A percentile compares a stretch with the other conserved stretches of the same genome.
These are phyloP conservation scores for Botryotinia narcissicola DNA, from an alignment of 2,329 filamentous ascomycete genomes.

Conservation along the genomic window DNA sequence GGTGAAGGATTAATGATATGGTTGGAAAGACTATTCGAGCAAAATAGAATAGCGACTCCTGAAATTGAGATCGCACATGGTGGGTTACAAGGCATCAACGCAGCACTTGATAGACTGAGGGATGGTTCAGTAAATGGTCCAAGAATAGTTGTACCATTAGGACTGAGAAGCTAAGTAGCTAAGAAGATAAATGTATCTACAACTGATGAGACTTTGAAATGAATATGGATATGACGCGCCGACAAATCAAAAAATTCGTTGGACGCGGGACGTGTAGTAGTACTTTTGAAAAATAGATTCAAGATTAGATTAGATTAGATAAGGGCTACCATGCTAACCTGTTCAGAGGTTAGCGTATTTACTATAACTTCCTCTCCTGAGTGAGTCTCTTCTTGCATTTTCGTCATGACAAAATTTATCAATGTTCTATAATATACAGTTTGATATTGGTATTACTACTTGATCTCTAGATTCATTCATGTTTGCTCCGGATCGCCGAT, in stretches of 20 bases:
- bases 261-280: background rate
- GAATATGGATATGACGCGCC: background rate
- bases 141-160: conserved; percentile 57
- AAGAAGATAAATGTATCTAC: background rate
- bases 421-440: background rate
- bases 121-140: conserved; percentile 66
- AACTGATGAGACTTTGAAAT: background rate
- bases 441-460: background rate
- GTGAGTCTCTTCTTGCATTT: background rate
- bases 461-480: background rate
- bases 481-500: background rate
- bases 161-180: background rate
- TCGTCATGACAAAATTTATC: background rate
- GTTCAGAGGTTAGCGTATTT: background rate
- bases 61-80: conserved; percentile 63
- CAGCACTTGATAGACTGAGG: conserved; percentile 63
- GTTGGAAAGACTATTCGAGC: conserved; percentile 63
- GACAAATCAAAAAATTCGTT: background rate
- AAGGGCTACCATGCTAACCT: background rate
- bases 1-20: conserved; percentile 63
- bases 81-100: conserved; percentile 66
- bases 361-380: background rate
- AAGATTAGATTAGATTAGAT: conserved; percentile 2
- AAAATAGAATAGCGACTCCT: conserved; percentile 54
- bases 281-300: background rate